Conservation (phyloP, 2,329 filamentous ascomycete genomes). For the Truncatella angustata region DNA sequence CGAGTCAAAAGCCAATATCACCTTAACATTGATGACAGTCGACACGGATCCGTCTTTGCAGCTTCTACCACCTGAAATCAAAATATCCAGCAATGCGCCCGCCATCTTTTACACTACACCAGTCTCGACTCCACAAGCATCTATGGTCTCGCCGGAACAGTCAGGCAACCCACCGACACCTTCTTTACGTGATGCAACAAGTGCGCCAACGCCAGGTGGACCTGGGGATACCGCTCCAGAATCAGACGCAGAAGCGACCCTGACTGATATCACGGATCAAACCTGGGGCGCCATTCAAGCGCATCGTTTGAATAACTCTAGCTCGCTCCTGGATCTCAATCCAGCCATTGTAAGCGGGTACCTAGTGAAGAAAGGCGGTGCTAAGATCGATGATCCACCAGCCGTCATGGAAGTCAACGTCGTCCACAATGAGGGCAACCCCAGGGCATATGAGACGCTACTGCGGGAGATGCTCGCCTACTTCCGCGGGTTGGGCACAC, state of each 20-base stretch:
- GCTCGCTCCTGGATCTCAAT: slow-evolving; percentile 51
- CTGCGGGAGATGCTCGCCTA: slow-evolving; percentile 69
- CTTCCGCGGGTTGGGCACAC: slow-evolving; percentile 65
- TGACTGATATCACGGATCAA: slow-evolving; percentile 72
- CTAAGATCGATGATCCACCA: slow-evolving; percentile 55
- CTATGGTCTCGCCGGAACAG: slow-evolving; percentile 60
- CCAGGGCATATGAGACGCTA: slow-evolving; percentile 59
- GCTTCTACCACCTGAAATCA: slow-evolving; percentile 55
- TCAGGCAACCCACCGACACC: slow-evolving; percentile 50
- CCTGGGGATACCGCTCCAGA: slow-evolving; percentile 33
- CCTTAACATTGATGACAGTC: slow-evolving; percentile 60
- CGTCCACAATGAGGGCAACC: slow-evolving; percentile 53
- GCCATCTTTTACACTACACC: slow-evolving; percentile 58
- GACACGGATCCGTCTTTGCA: slow-evolving; percentile 65
- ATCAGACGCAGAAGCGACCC: slow-evolving; percentile 63
- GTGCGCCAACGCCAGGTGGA: slow-evolving; percentile 45
- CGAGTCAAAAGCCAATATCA: slow-evolving; percentile 50
- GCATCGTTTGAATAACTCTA: slow-evolving; percentile 62
- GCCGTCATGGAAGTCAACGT: slow-evolving; percentile 64
- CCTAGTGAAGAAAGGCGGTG: slow-evolving; percentile 61
- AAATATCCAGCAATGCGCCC: slow-evolving; percentile 42
- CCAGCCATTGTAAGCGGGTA: slow-evolving; percentile 64
- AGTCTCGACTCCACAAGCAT: slow-evolving; percentile 64
- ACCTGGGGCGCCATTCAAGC: slow-evolving; percentile 72
- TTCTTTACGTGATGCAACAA: slow-evolving; percentile 32